Conservation (phyloP, 2,329 filamentous ascomycete species). For the Colletotrichum paranaense region DNA sequence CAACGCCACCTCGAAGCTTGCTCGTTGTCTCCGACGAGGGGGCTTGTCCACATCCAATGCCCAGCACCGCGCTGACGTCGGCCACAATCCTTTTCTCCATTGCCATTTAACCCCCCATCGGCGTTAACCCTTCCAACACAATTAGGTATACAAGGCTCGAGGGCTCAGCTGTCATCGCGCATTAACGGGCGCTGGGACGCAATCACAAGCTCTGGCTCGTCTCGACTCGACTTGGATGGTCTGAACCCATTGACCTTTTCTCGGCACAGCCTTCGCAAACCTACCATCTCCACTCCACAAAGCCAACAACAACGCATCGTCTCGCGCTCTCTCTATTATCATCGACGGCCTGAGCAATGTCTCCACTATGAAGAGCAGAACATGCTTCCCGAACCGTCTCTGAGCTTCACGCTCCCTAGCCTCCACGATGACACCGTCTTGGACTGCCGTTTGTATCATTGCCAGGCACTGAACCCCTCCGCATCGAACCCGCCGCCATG, state of each 20-base stretch:
- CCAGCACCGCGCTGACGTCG: conserved; percentile 1
- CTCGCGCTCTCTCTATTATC: background rate
- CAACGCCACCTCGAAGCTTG: conserved; percentile 28
- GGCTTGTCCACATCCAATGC: background rate
- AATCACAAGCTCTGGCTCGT: background rate
- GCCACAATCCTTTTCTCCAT: background rate
- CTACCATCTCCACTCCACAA: background rate
- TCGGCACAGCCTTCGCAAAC: background rate
- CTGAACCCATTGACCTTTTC: background rate
- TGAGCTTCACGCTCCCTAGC: conserved; percentile 84
- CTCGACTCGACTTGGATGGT: background rate
- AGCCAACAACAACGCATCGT: background rate
- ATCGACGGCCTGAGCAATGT: conserved; percentile 12
- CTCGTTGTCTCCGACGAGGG: conserved; percentile 1
- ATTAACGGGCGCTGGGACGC: conserved; percentile 3
- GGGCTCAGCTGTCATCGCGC: background rate
- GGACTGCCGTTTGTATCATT: conserved; percentile 87
- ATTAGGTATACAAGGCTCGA: background rate
- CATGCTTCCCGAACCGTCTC: conserved; percentile 67
- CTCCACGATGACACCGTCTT: conserved; percentile 81
- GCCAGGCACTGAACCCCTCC: conserved; percentile 55
- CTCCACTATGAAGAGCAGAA: conserved; percentile 38
- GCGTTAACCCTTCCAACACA: background rate
- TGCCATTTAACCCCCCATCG: background rate
- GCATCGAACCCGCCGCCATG: conserved; percentile 50